Evolutionary conservation across 2,329 filamentous ascomycete species (phyloP).

Genomic region (Berkeleyomyces basicola): DNA sequence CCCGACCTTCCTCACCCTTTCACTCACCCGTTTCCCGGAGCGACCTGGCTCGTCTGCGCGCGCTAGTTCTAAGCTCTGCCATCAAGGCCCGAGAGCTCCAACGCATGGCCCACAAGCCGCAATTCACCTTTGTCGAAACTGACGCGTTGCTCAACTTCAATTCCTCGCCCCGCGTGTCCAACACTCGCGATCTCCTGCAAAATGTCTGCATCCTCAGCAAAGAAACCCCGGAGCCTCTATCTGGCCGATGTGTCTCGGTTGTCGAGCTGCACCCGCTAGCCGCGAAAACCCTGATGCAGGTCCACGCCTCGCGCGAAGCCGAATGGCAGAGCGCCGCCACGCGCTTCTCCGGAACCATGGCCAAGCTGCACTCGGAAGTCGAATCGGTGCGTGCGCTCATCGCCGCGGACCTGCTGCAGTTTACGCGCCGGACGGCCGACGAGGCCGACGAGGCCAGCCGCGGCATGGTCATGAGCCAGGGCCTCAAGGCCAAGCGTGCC

Average conservation of each 20-base stretch:
- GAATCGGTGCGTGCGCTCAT: constrained; percentile 31
- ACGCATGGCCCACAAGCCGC: constrained; percentile 40
- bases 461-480: constrained; percentile 59
- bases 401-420: constrained; percentile 35
- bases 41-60: constrained; percentile 66
- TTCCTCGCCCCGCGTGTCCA: not conserved
- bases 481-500: constrained; percentile 64
- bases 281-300: constrained; percentile 33
- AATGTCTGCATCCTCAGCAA: constrained; percentile 29
- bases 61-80: constrained; percentile 67
- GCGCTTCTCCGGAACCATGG: constrained; percentile 40
- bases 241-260: constrained; percentile 24
- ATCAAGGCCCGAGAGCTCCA: constrained; percentile 75
- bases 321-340: constrained; percentile 44
- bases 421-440: constrained; percentile 54
- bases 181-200: constrained; percentile 22
- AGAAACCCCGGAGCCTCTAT: constrained; percentile 16
- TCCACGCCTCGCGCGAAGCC: constrained; percentile 31
- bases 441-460: constrained; percentile 64
- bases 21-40: constrained; percentile 37
- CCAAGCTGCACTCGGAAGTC: constrained; percentile 32
- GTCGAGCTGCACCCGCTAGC: constrained; percentile 34
- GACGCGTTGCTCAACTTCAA: constrained; percentile 6
- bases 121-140: constrained; percentile 22
- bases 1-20: not conserved